A percentile compares a stretch with the other conserved stretches of the same genome.
Evolutionary conservation across 2,329 filamentous ascomycete species (phyloP).

Genomic region (Biscogniauxia marginata): DNA sequence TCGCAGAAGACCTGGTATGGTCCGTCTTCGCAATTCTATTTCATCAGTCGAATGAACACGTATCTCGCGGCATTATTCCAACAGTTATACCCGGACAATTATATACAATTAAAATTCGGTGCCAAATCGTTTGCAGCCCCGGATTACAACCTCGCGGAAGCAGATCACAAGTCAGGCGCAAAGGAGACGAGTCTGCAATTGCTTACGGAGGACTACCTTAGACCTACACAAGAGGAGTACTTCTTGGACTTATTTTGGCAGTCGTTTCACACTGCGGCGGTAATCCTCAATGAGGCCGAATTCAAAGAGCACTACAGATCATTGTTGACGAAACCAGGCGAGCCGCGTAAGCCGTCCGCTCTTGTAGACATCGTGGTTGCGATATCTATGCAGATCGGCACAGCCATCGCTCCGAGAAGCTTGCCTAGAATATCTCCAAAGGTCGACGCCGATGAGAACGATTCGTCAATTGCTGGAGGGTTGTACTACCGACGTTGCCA

Average conservation of each 20-base stretch:
- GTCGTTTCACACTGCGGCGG: slow-evolving; percentile 41
- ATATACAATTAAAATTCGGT: slow-evolving; percentile 31
- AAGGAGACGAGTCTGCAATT: slow-evolving; percentile 13
- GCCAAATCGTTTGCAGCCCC: slow-evolving; percentile 20
- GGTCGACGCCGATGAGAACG: slow-evolving; percentile 25
- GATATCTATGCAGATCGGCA: slow-evolving; percentile 48
- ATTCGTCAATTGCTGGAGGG: slow-evolving; percentile 43
- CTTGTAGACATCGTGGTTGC: slow-evolving; percentile 53
- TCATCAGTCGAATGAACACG: slow-evolving; percentile 38
- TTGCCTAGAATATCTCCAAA: slow-evolving; percentile 11
- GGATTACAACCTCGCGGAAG: slow-evolving; percentile 17
- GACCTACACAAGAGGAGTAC: slow-evolving; percentile 43
- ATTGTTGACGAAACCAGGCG: slow-evolving; percentile 34
- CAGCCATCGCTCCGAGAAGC: slow-evolving; percentile 27
- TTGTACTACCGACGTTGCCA: slow-evolving; percentile 48
- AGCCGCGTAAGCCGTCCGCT: slow-evolving; percentile 42
- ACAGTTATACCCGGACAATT: slow-evolving; percentile 30
- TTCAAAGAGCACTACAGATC: slow-evolving; percentile 44
- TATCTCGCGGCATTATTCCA: slow-evolving; percentile 36
- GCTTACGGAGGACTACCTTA: slow-evolving; percentile 31
- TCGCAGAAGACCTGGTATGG: slow-evolving; percentile 40
- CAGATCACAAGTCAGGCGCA: slow-evolving; percentile 12
- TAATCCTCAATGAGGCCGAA: slow-evolving; percentile 43
- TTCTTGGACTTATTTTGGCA: slow-evolving; percentile 49
- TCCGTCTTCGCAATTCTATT: slow-evolving; percentile 42